Conservation (phyloP, 805 yeast genomes). For the Sugiyamaella lignohabitans region DNA sequence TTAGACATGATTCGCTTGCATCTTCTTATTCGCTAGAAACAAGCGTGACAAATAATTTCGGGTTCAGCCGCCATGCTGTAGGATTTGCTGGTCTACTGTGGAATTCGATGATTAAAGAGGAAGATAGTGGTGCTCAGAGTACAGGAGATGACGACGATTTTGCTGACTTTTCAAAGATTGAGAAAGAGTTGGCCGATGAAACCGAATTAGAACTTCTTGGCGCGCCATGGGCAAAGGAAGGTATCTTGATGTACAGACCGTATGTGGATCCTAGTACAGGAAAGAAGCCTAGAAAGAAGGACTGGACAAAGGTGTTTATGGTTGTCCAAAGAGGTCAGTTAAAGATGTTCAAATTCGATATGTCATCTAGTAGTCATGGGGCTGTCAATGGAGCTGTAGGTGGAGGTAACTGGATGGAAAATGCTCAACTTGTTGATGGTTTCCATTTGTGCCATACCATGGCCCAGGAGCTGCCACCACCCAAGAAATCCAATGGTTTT, state of each 20-base stretch:
- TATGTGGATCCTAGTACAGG: slow-evolving; percentile 25
- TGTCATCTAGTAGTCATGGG: slow-evolving; percentile 9
- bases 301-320: slow-evolving; percentile 50
- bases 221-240: slow-evolving; percentile 76
- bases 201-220: slow-evolving; percentile 59
- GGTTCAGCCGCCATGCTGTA: slow-evolving; percentile 24
- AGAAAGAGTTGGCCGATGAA: slow-evolving; percentile 44
- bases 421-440: slow-evolving; percentile 51
- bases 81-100: slow-evolving; percentile 30
- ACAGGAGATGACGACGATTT: slow-evolving; percentile 22
- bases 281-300: slow-evolving; percentile 25
- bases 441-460: slow-evolving; percentile 44
- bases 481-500: slow-evolving; percentile 31
- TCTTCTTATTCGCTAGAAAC: slow-evolving; percentile 9
- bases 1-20: slow-evolving; percentile 11
- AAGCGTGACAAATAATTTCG: slow-evolving; percentile 5
- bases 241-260: slow-evolving; percentile 42
- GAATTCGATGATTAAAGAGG: slow-evolving; percentile 27
- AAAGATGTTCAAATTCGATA: slow-evolving; percentile 47
- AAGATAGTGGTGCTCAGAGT: slow-evolving; percentile 10
- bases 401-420: slow-evolving; percentile 65
- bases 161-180: slow-evolving; percentile 25
- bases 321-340: slow-evolving; percentile 65
- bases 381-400: slow-evolving; percentile 34
- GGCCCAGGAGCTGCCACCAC: slow-evolving; percentile 35